Conservation (phyloP, 1,284 basidiomycete species). For the Ustilago hordei region DNA sequence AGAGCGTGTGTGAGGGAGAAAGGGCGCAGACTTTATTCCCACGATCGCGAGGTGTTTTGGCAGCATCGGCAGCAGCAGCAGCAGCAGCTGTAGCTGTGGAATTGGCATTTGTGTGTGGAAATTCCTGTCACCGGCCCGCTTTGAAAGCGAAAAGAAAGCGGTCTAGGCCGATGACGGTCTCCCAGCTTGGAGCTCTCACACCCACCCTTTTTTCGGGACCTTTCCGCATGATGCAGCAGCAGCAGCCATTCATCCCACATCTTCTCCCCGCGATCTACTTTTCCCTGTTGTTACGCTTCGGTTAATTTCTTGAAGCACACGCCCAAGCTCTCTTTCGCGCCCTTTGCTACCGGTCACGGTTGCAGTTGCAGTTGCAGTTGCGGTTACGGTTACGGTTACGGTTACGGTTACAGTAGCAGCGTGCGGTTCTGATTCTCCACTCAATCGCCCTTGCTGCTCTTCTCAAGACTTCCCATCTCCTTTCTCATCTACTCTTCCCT, state of each 20-base stretch:
- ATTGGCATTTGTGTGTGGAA: too few species aligned
- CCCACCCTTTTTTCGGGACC: slow-evolving; percentile 7
- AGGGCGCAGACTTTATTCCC: slow-evolving; percentile 4
- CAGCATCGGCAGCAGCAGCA: too few species aligned
- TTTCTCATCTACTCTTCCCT: background rate
- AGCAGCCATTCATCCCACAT: background rate
- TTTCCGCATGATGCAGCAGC: slow-evolving; percentile 8
- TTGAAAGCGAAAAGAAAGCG: slow-evolving; percentile 41
- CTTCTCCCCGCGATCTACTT: background rate
- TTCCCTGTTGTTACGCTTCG: background rate
- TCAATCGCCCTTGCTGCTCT: background rate
- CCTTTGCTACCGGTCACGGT: background rate
- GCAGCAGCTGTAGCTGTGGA: too few species aligned
- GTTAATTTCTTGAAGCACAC: slow-evolving; percentile 4
- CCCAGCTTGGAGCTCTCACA: slow-evolving; percentile 1
- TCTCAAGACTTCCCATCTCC: background rate
- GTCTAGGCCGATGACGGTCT: slow-evolving; percentile 30
- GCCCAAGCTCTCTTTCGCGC: background rate
- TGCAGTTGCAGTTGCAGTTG: background rate
- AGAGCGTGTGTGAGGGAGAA: background rate
- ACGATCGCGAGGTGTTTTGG: slow-evolving; percentile 13
- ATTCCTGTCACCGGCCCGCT: slow-evolving; percentile 1
- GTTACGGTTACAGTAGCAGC: background rate
- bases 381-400: background rate
- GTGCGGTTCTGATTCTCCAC: background rate